Percentiles rank a stretch among this genome's conserved stretches.
Conservation (phyloP, 768 basidiomycete species). For the Mycena belliarum region DNA sequence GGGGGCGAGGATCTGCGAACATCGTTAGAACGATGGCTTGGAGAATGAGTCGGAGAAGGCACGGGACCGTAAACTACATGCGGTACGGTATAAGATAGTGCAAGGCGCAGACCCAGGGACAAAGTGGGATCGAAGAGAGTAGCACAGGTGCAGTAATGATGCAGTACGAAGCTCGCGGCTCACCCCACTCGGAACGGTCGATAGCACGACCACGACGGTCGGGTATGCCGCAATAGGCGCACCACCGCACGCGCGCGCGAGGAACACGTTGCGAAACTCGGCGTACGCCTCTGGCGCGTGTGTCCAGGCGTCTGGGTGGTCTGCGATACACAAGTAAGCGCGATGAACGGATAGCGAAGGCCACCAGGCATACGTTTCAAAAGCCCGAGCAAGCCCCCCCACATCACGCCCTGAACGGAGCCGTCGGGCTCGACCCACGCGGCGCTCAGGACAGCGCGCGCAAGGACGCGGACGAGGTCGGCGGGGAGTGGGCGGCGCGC, state of each 20-base stretch:
- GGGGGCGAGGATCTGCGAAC: slow-evolving; percentile 29
- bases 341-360: neutral
- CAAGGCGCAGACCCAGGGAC: neutral
- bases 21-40: too few relatives aligned
- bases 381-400: slow-evolving; percentile 69
- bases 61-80: too few relatives aligned
- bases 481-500: slow-evolving; percentile 17
- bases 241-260: slow-evolving; percentile 77
- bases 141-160: neutral
- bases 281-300: slow-evolving; percentile 43
- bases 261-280: slow-evolving; percentile 73
- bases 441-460: slow-evolving; percentile 63
- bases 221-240: slow-evolving; percentile 82
- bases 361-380: slow-evolving; percentile 57
- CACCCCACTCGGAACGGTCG: slow-evolving; percentile 64
- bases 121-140: neutral
- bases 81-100: too few relatives aligned
- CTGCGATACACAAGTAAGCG: neutral
- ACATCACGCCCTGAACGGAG: slow-evolving; percentile 67
- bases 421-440: slow-evolving; percentile 70
- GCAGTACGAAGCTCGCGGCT: neutral
- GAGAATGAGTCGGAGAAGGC: too few relatives aligned
- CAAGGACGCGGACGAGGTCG: slow-evolving; percentile 47
- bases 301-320: slow-evolving; percentile 3
- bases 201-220: slow-evolving; percentile 74